These are phyloP conservation scores for Dendrocalamus sinicus DNA, from an alignment of 176 grass and related monocot species.

Conservation along the genomic window DNA sequence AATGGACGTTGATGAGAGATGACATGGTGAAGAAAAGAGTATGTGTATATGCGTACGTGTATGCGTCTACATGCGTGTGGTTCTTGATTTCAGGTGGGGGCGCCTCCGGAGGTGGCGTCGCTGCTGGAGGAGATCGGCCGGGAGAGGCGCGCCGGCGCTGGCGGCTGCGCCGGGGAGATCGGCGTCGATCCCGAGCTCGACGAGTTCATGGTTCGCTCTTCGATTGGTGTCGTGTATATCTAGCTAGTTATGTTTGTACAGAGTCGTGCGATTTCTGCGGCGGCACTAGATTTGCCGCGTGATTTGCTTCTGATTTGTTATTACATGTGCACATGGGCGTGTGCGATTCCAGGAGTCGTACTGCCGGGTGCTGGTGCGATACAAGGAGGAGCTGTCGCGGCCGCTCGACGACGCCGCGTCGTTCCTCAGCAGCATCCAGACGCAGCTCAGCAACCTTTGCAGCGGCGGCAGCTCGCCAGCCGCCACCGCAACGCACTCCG, in stretches of 20 bases:
- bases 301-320: slow-evolving; percentile 47
- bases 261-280: background rate
- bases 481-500: slow-evolving; percentile 39
- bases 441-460: slow-evolving; percentile 80
- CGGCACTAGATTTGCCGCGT: background rate
- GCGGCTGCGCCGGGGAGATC: slow-evolving; percentile 42
- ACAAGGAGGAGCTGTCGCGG: slow-evolving; percentile 85
- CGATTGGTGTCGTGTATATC: background rate
- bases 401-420: slow-evolving; percentile 79
- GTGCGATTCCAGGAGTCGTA: slow-evolving; percentile 59
- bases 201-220: slow-evolving; percentile 75
- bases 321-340: slow-evolving; percentile 40
- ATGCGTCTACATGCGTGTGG: background rate
- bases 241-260: background rate
- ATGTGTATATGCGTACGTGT: background rate
- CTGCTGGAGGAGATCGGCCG: slow-evolving; percentile 74
- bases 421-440: slow-evolving; percentile 78
- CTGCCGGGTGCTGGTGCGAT: slow-evolving; percentile 66
- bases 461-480: slow-evolving; percentile 44
- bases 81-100: slow-evolving; percentile 65
- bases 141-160: slow-evolving; percentile 43
- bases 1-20: background rate
- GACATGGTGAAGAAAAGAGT: background rate
- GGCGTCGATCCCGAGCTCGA: slow-evolving; percentile 92
- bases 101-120: slow-evolving; percentile 71